Evolutionary conservation across 2,329 filamentous ascomycete species (phyloP), one percentile per base, ranked within the genome.

Genomic region (Herpomyces periplanetae): DNA sequence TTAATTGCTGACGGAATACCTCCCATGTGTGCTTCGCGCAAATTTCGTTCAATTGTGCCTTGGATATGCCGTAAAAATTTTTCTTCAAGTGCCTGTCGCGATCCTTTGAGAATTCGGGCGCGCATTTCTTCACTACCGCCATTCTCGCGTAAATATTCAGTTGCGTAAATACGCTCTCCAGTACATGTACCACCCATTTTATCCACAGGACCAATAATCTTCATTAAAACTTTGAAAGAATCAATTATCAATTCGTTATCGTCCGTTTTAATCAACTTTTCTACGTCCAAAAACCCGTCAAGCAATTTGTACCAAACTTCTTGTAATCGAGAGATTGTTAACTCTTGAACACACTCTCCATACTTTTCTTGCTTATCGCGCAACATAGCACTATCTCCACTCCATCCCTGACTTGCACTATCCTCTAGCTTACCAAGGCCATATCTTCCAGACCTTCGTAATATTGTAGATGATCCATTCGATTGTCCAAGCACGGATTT

Each of bases 1-100:
- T 66, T 85, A 27, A 73, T 51, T 10, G 69, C 54, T 21, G 73
- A 69, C 1, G 80, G 80, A 15, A 71, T 54, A 26, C 80, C 80
- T 23, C 80, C 80, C 16, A 87, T 51, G 32, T 66, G 66, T 12
- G 80, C 75, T 33, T 88, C 73, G 21, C 62, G 56, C 2, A 73
- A 71, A 33, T 80, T 68, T 36, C 64, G 84, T 15, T 53, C 49
- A 24, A 96, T 62, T 15, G 64, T 45, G 5, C 45, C 49, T 33
- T 87, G 66, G 14, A 91, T 49, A 27, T 75, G 58, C 18, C 48
- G 45, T 33, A 64, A 58, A 36, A 85, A 88, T 13, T 62, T 52
- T 30, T 55, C 58, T 39, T 91, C 75, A 11, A 91, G 42, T 36
- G 64, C 84, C 7, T 38, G 42, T 25, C 66, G 63, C 19, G 71